phyloP scores from a whole-genome alignment of 2,329 filamentous ascomycete genomes.

The Chaetomiaceae sp. region DNA sequence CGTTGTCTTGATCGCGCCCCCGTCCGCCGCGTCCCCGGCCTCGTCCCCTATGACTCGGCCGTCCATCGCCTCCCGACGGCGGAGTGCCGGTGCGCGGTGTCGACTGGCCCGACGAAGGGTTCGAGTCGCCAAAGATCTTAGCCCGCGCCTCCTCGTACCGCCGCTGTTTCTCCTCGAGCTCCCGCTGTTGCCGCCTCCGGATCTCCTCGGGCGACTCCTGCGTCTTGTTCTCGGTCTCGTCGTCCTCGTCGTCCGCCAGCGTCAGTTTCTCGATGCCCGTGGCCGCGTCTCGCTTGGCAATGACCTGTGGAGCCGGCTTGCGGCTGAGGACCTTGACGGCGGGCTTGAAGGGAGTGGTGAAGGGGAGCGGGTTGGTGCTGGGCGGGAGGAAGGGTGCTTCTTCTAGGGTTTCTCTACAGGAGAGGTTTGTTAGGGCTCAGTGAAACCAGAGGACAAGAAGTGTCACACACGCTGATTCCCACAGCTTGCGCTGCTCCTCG shows the following conservation, averaged over 20 bases:
- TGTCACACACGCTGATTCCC: slow-evolving; percentile 74
- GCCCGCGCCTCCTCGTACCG: slow-evolving; percentile 86
- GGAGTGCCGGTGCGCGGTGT: slow-evolving; percentile 61
- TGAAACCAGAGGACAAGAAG: slow-evolving; percentile 3
- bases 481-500: slow-evolving; percentile 79
- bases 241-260: slow-evolving; percentile 53
- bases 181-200: slow-evolving; percentile 69
- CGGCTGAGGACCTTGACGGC: slow-evolving; percentile 81
- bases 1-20: slow-evolving; percentile 29
- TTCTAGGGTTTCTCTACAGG: slow-evolving; percentile 63
- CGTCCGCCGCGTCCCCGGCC: slow-evolving; percentile 45
- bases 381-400: slow-evolving; percentile 69
- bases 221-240: slow-evolving; percentile 58
- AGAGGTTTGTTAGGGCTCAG: background rate
- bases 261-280: slow-evolving; percentile 44
- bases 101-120: slow-evolving; percentile 52
- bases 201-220: slow-evolving; percentile 72
- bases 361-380: slow-evolving; percentile 46
- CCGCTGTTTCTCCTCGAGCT: slow-evolving; percentile 83
- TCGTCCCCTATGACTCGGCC: slow-evolving; percentile 38
- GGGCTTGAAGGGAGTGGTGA: slow-evolving; percentile 69
- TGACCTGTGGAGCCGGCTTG: slow-evolving; percentile 60
- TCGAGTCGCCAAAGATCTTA: slow-evolving; percentile 72
- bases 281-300: slow-evolving; percentile 55
- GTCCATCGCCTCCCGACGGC: slow-evolving; percentile 45